Conservation (phyloP, 2,329 filamentous ascomycete species). For the Plectosphaerella plurivora region DNA sequence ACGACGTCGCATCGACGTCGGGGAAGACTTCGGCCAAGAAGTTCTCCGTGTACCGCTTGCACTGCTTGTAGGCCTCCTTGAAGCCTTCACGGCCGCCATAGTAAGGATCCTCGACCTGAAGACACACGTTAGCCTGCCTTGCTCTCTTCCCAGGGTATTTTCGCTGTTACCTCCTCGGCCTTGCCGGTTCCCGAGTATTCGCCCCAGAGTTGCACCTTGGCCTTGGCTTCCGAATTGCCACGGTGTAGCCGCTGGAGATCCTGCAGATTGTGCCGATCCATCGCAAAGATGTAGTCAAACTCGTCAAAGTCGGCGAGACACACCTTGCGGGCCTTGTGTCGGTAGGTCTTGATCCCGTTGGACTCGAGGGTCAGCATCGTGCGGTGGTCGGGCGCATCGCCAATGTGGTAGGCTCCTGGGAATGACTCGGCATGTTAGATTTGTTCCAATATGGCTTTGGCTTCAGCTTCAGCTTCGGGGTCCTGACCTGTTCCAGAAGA, state of each 20-base stretch:
- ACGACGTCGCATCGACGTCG: conserved; percentile 16
- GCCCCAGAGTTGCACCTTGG: conserved; percentile 77
- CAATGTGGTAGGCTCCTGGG: conserved; percentile 76
- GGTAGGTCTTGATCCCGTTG: conserved; percentile 73
- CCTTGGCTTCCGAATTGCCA: conserved; percentile 53
- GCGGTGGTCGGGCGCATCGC: conserved; percentile 72
- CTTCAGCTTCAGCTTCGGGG: too few species aligned
- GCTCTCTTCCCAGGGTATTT: too few species aligned
- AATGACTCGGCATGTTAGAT: conserved; percentile 1
- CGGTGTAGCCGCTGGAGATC: conserved; percentile 61
- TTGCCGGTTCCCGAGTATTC: conserved; percentile 64
- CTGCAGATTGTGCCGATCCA: conserved; percentile 80
- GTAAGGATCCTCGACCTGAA: conserved; percentile 72
- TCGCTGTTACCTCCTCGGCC: conserved; percentile 49
- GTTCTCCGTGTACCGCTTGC: conserved; percentile 68
- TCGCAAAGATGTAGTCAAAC: conserved; percentile 93
- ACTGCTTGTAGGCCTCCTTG: conserved; percentile 81
- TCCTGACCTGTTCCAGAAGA: conserved; percentile 73
- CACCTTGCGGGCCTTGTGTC: conserved; percentile 70
- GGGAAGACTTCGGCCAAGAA: conserved; percentile 62
- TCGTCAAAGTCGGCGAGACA: conserved; percentile 67
- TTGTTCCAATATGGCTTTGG: not conserved
- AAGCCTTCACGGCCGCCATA: conserved; percentile 85
- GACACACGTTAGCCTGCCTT: conserved; percentile 17
- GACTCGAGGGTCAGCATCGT: conserved; percentile 74